phyloP scores from a whole-genome alignment of 768 basidiomycete species.

The Serendipita indica region DNA sequence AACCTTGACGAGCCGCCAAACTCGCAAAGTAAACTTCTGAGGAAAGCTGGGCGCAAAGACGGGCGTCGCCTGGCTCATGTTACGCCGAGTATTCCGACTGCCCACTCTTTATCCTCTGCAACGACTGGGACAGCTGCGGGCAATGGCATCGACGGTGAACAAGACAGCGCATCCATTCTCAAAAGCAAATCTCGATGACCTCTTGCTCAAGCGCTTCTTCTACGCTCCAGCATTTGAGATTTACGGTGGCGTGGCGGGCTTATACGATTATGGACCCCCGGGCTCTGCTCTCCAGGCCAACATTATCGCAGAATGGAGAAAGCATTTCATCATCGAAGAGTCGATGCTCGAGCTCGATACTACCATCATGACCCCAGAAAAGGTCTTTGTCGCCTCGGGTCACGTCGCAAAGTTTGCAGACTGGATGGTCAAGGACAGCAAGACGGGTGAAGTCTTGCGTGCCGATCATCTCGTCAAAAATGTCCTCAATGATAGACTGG shows the following conservation, averaged over 20 bases:
- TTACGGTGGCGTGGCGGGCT: conserved; percentile 93
- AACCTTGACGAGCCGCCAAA: not conserved
- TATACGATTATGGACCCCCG: conserved; percentile 96
- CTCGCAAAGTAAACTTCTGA: not conserved
- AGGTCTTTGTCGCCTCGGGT: conserved; percentile 92
- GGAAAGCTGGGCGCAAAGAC: not conserved
- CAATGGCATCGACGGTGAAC: conserved; percentile 35
- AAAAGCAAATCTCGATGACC: conserved; percentile 66
- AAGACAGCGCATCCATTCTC: conserved; percentile 80
- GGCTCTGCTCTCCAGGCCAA: conserved; percentile 93
- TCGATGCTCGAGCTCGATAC: conserved; percentile 98
- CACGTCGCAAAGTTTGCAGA: conserved; percentile 97
- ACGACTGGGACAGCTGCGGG: not conserved
- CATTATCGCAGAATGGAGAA: conserved; percentile 91
- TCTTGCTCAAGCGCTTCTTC: conserved; percentile 87
- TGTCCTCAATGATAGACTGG: conserved; percentile 79
- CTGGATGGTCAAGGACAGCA: conserved; percentile 96
- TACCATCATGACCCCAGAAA: conserved; percentile 88
- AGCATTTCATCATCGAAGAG: conserved; percentile 96
- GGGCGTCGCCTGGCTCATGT: not conserved
- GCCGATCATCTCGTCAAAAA: conserved; percentile 92
- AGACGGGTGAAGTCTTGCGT: conserved; percentile 92
- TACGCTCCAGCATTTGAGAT: conserved; percentile 98
- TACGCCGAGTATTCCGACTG: not conserved
- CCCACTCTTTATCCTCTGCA: not conserved